A percentile compares a stretch with the other conserved stretches of the same genome.
Evolutionary conservation across 441 rosid species (phyloP).

Genomic region (Monsonia emarginata): DNA sequence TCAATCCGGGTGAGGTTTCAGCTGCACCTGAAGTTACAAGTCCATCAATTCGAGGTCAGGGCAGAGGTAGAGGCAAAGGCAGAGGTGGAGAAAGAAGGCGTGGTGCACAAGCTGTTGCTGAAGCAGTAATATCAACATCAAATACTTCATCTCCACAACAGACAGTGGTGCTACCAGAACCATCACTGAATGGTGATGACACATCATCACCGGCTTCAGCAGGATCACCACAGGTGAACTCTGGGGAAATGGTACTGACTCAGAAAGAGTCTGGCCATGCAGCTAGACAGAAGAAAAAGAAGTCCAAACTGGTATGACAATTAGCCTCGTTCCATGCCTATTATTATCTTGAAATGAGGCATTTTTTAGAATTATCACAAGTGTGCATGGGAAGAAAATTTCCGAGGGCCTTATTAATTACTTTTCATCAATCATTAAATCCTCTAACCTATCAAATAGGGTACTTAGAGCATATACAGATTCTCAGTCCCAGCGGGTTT

Average conservation of each 20-base stretch:
- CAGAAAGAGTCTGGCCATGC: neutral
- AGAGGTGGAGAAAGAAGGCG: neutral
- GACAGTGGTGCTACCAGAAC: too few species aligned
- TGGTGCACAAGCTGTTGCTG: neutral
- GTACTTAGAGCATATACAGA: too few species aligned
- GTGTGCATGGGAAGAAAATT: too few species aligned
- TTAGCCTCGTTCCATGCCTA: neutral
- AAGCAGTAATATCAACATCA: too few species aligned
- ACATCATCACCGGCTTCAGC: neutral
- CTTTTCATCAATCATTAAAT: too few species aligned
- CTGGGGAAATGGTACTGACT: neutral
- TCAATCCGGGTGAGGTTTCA: neutral
- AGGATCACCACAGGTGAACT: neutral
- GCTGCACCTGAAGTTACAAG: neutral
- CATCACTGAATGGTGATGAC: neutral
- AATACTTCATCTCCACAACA: too few species aligned
- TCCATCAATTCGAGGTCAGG: neutral
- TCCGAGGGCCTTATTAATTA: too few species aligned
- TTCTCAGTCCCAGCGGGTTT: too few species aligned
- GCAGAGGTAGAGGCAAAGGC: neutral
- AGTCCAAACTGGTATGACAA: neutral
- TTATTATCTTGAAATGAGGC: too few species aligned
- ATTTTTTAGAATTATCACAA: too few species aligned
- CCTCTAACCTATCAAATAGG: too few species aligned
- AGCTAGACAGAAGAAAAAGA: neutral